Conservation (phyloP, 352 stramenopile genomes). For the Phytophthora hybrid region DNA sequence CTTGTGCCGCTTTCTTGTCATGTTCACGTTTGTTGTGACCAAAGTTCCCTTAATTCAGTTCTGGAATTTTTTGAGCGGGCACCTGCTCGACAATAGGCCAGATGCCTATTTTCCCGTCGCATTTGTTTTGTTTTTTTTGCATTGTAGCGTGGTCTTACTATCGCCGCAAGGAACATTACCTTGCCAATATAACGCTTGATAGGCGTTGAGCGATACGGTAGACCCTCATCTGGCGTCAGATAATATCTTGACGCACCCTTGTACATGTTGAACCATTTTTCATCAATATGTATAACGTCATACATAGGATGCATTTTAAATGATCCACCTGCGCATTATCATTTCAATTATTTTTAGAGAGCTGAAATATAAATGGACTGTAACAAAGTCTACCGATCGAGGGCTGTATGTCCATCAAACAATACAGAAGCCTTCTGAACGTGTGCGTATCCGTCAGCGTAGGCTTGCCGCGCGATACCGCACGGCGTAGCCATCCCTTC, state of each 20-base stretch:
- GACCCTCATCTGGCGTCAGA: neutral
- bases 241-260: neutral
- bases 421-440: neutral
- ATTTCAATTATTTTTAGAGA: too few relatives aligned
- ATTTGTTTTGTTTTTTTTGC: neutral
- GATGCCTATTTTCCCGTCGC: neutral
- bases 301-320: neutral
- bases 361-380: too few relatives aligned
- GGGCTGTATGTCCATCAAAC: neutral
- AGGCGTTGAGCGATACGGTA: neutral
- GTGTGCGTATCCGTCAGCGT: neutral
- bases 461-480: neutral
- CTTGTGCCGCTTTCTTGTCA: neutral
- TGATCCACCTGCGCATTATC: too few relatives aligned
- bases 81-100: neutral
- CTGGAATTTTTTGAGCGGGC: neutral
- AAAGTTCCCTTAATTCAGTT: neutral
- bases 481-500: neutral
- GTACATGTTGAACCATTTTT: neutral
- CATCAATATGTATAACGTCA: slow-evolving; percentile 2
- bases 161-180: neutral
- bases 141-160: neutral
- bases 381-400: neutral
- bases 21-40: neutral
- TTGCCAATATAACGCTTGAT: neutral